A percentile compares a stretch with the other conserved stretches of the same genome.
Conservation (phyloP, 1,284 basidiomycete species). For the Heterobasidion occidentale region DNA sequence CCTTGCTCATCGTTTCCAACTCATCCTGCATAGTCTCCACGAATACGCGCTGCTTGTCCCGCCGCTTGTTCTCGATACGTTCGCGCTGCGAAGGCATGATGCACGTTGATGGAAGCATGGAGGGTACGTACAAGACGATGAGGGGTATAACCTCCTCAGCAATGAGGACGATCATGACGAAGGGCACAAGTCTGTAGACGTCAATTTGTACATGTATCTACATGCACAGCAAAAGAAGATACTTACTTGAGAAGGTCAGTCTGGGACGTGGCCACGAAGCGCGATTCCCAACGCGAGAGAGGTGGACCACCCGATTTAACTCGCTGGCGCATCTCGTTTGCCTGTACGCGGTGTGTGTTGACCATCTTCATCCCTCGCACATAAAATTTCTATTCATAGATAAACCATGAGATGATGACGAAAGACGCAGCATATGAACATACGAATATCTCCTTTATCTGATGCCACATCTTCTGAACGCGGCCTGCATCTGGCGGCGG, state of each 20-base stretch:
- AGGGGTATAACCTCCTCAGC: constrained; percentile 81
- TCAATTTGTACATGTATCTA: too few relatives aligned
- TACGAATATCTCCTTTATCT: constrained; percentile 63
- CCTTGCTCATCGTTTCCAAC: constrained; percentile 20
- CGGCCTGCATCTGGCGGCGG: constrained; percentile 53
- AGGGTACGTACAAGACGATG: constrained; percentile 80
- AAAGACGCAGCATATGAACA: constrained; percentile 12
- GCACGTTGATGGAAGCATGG: constrained; percentile 81
- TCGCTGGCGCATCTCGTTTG: constrained; percentile 43
- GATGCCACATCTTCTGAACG: constrained; percentile 51
- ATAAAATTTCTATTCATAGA: constrained; percentile 63
- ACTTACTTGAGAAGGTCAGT: constrained; percentile 63
- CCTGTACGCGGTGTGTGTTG: constrained; percentile 48
- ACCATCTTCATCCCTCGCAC: constrained; percentile 65
- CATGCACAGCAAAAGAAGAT: background rate
- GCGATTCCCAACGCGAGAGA: constrained; percentile 55
- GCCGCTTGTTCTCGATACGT: constrained; percentile 57
- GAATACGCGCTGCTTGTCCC: constrained; percentile 37
- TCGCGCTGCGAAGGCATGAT: constrained; percentile 77
- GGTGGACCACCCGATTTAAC: constrained; percentile 47
- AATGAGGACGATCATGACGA: constrained; percentile 67
- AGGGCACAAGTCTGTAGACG: constrained; percentile 57
- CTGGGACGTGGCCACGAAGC: constrained; percentile 56
- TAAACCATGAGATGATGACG: constrained; percentile 7
- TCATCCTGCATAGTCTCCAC: constrained; percentile 25